Evolutionary conservation across 345 rosid genomes (phyloP), one percentile per base, ranked within the genome.

Genomic region (Hevea brasiliensis): DNA sequence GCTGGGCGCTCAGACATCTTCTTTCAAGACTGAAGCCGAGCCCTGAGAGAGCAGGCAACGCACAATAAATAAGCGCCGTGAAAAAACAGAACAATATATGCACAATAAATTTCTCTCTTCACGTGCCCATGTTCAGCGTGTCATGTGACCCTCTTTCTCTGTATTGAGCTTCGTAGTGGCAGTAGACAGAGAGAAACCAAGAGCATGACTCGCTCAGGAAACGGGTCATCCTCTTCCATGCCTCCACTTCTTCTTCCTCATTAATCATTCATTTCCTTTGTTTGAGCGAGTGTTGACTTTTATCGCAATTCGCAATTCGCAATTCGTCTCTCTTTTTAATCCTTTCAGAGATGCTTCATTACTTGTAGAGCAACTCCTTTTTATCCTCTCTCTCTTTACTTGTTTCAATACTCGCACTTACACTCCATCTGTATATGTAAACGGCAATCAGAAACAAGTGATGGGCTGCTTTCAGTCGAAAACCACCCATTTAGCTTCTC

Each of bases 401-500:
- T 15, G 6, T 17, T 50, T 47, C 51, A 47, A 50, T 50, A 6
- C 55, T 50, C n/a, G 15, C 55, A 47, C 3, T 20, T 0, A 18
- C 17, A 18, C 51, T 13, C 17, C 55, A 0, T 50, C 55, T 50
- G 55, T 17, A 50, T 6, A 50, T 50, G 55, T 50, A 50, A 50
- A 50, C 55, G n/a, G 14, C 20, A 50, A 50, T 17, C 55, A 50
- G 3, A 50, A 6, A 20, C 6, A 3, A 65, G 21, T 18, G 37
- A 94, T 94, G 98, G 98, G 98, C 74, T 94, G 98, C 66, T 84
- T 92, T 72, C 98, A 90, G 84, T 94, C 98, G 67, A 94, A 88
- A 83, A 92, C 96, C 44, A 69, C 88, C 27, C 85, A 86, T 74
- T 84, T 88, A 24, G 84, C 88, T 7, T 88, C 97, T 54, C 89